Evolutionary conservation across 768 basidiomycete species (phyloP), one percentile per base, ranked within the genome.

Genomic region (Boletus insuetus): DNA sequence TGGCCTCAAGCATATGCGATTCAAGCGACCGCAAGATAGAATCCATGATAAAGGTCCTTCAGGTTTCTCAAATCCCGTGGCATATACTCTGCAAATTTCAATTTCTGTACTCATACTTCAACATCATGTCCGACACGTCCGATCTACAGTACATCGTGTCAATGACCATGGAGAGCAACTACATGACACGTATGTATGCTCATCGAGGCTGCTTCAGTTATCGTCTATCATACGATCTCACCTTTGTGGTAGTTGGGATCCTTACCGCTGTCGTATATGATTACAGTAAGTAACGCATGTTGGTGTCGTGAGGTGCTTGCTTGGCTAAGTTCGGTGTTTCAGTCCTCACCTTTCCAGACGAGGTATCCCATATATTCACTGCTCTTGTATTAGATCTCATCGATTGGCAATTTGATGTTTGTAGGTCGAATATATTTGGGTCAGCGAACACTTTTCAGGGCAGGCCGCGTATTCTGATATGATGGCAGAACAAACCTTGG

Each of bases 211-310:
- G 5, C 4, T 31, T 34, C 52, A 22, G 11, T 9, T 12, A 11
- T 41, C 16, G 16, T 9, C 13, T 37, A 2, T 24, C 24, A 6
- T 26, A 3, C 35, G 24, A 29, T 16, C 17, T 45, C 26, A 45
- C 26, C 26, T 45, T 9, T 17, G 24, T 31, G 8, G n/a, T 20
- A 54, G 53, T 48, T 19, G 19, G 42, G 12, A 43, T 49, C 16
- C 10, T 48, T 31, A 48, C 46, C 31, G 12, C 46, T 12, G 29
- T 54, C 26, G 46, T 41, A 43, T 49, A 54, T 42, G 53, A 54
- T 37, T 37, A 54, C 34, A 42, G 46, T 48, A 24, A 34, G 53
- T 22, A 12, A 16, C 22, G 17, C 42, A 9, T 43, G 24, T 24
- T 13, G 20, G 9, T 24, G 12, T 20, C 26, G 4, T 19, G 3